Percentiles rank a stretch among this genome's conserved stretches.
These are phyloP conservation scores for Zoysia japonica DNA, from an alignment of 176 grass and related monocot genomes.

Conservation along the genomic window DNA sequence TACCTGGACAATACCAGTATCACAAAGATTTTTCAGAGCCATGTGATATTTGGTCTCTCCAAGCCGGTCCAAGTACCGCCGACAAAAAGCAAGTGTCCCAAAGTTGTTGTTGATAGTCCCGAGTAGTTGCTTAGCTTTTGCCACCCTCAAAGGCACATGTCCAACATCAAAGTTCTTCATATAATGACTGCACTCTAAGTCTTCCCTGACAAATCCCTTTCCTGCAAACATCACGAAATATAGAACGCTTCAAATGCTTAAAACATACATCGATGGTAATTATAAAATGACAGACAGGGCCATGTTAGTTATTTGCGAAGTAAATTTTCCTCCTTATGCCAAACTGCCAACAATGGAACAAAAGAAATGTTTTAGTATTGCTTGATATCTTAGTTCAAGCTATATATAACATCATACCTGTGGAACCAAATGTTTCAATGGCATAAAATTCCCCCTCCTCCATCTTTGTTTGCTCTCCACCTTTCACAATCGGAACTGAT, in stretches of 20 bases:
- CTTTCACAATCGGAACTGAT: constrained; percentile 95
- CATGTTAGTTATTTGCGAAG: too few relatives aligned
- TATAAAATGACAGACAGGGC: too few relatives aligned
- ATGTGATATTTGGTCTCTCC: constrained; percentile 96
- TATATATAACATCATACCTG: constrained; percentile 49
- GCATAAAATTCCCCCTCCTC: constrained; percentile 98
- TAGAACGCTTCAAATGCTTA: constrained; percentile 1
- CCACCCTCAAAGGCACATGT: constrained; percentile 81
- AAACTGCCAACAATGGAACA: not conserved
- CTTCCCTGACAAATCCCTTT: constrained; percentile 88
- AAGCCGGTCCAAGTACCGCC: constrained; percentile 85
- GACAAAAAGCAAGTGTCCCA: constrained; percentile 90
- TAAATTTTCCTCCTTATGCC: too few relatives aligned
- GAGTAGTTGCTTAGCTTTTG: constrained; percentile 86
- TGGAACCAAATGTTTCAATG: constrained; percentile 97
- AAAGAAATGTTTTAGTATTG: not conserved
- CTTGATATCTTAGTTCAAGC: not conserved
- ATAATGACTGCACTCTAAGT: constrained; percentile 96
- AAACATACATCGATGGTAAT: not conserved
- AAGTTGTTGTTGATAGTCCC: constrained; percentile 96
- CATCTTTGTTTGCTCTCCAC: constrained; percentile 98
- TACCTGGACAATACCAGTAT: constrained; percentile 83
- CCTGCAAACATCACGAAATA: constrained; percentile 48
- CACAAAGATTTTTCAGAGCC: constrained; percentile 93
- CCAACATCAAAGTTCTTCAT: constrained; percentile 98